Percentiles rank a stretch among this genome's conserved stretches.
Evolutionary conservation across 2,329 filamentous ascomycete genomes (phyloP).

Genomic region (Ophiostoma piceae): DNA sequence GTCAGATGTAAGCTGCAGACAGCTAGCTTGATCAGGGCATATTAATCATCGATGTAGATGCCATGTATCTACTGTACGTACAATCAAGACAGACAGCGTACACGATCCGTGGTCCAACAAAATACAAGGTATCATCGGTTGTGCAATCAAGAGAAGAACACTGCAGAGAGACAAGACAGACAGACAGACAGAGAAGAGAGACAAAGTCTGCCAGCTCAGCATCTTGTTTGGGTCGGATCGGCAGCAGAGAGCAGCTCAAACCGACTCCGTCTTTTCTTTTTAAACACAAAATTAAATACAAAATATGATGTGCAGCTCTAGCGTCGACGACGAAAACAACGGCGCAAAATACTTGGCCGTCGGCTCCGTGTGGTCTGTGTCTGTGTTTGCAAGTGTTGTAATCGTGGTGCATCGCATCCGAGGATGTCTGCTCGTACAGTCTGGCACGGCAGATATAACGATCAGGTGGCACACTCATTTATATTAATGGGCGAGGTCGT

Average conservation of each 20-base stretch:
- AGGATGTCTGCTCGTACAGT: background rate
- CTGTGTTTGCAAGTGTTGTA: background rate
- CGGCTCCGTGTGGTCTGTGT: background rate
- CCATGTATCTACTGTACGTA: too few relatives aligned
- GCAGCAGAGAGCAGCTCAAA: background rate
- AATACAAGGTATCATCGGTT: background rate
- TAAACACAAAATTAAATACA: too few relatives aligned
- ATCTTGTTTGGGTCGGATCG: background rate
- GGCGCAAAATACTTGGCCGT: background rate
- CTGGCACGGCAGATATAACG: background rate
- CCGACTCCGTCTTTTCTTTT: background rate
- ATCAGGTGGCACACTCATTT: background rate
- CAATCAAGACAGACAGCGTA: background rate
- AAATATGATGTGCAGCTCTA: background rate
- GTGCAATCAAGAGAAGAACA: background rate
- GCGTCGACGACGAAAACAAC: background rate
- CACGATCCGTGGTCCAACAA: conserved; percentile 2
- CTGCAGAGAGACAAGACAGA: background rate
- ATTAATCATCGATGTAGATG: too few relatives aligned
- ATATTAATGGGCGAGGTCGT: background rate
- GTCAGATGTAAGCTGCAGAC: too few relatives aligned
- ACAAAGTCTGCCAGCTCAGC: background rate
- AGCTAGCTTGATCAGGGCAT: too few relatives aligned
- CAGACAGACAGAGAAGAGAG: background rate
- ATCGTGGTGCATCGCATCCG: too few relatives aligned